Percentiles rank a stretch among this genome's conserved stretches.
Conservation (phyloP, 768 basidiomycete genomes). For the Auricularia sp. region DNA sequence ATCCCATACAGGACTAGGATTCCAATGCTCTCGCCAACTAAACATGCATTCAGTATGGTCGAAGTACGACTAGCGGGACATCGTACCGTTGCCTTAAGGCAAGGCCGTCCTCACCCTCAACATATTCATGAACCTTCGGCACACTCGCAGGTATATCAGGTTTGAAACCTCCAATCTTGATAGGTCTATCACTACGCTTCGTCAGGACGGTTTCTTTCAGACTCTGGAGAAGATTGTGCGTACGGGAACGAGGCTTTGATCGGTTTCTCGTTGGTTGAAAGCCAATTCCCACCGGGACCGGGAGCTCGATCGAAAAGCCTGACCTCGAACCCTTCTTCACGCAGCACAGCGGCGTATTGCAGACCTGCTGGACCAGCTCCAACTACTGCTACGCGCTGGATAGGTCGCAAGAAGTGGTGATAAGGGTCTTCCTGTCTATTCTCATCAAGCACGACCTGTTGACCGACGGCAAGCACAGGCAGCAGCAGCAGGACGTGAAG, state of each 20-base stretch:
- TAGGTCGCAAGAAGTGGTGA: neutral
- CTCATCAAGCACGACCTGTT: neutral
- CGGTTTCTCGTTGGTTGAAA: neutral
- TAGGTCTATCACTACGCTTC: neutral
- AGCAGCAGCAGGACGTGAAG: neutral
- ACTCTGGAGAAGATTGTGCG: neutral
- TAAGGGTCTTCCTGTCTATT: neutral
- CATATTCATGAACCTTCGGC: neutral
- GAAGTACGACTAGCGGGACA: neutral
- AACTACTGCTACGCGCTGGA: slow-evolving; percentile 1
- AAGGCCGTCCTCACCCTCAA: neutral
- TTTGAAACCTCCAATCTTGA: neutral
- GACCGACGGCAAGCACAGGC: neutral
- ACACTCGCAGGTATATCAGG: neutral
- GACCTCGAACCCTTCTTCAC: neutral
- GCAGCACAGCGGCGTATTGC: neutral
- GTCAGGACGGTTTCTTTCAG: neutral
- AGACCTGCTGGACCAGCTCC: slow-evolving; percentile 1
- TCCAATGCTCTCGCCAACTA: slow-evolving; percentile 20
- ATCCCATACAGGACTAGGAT: slow-evolving; percentile 29
- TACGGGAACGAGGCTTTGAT: neutral
- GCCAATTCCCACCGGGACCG: neutral
- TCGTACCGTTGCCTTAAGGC: neutral
- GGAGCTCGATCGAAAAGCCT: neutral
- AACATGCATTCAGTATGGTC: neutral